phyloP scores from a whole-genome alignment of 331 rosid genomes.

The Ulmus americana region DNA sequence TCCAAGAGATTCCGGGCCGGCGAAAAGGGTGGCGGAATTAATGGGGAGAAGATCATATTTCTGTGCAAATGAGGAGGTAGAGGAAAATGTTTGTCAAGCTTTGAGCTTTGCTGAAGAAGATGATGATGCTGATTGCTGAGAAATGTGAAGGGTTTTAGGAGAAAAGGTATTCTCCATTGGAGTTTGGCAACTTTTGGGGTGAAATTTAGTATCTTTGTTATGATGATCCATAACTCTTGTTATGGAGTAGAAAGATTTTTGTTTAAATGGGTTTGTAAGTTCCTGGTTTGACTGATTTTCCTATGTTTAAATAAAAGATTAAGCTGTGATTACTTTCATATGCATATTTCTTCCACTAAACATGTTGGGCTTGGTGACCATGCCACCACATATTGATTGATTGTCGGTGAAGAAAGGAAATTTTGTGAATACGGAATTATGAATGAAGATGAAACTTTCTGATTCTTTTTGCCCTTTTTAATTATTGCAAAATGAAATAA shows the following conservation, averaged over 20 bases:
- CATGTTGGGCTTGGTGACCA: too few species aligned
- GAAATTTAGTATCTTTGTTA: conserved; percentile 10
- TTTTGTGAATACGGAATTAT: too few species aligned
- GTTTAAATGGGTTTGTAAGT: conserved; percentile 13
- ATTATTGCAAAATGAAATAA: too few species aligned
- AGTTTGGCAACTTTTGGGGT: background rate
- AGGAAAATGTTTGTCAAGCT: conserved; percentile 42
- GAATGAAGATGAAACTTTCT: too few species aligned
- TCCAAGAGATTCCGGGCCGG: conserved; percentile 84
- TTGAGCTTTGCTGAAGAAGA: conserved; percentile 54
- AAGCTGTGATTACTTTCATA: too few species aligned
- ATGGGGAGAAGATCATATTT: conserved; percentile 45
- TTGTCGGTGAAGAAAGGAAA: too few species aligned
- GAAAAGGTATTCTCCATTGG: background rate
- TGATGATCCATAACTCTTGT: conserved; percentile 32
- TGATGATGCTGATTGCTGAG: conserved; percentile 21
- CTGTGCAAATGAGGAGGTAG: conserved; percentile 27
- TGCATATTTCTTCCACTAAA: too few species aligned
- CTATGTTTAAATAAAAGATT: background rate
- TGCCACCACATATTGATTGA: too few species aligned
- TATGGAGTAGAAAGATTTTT: conserved; percentile 22
- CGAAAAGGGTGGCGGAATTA: conserved; percentile 64
- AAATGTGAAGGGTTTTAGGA: background rate
- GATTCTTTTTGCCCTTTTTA: too few species aligned
- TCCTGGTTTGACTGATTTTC: background rate